Conservation (phyloP, 345 rosid genomes). For the Syzygium aqueum region DNA sequence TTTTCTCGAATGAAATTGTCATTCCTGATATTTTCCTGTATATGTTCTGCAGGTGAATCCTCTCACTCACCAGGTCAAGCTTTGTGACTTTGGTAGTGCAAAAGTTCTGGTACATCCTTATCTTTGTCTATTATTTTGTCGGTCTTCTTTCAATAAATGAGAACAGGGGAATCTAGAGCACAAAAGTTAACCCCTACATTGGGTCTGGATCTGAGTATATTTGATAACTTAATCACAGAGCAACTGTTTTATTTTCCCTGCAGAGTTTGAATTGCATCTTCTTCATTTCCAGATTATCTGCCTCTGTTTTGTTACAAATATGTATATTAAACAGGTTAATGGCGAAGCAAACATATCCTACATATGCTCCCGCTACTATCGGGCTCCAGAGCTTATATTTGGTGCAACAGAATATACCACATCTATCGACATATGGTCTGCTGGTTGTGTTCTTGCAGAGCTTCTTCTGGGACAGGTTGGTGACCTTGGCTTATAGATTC, state of each 20-base stretch:
- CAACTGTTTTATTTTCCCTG: not conserved
- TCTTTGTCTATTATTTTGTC: not conserved
- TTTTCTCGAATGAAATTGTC: not conserved
- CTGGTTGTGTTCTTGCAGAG: slow-evolving; percentile 90
- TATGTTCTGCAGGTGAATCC: slow-evolving; percentile 34
- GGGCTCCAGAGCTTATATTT: slow-evolving; percentile 85
- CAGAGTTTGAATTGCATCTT: not conserved
- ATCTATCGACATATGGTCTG: slow-evolving; percentile 87
- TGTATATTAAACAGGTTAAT: not conserved
- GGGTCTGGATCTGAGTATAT: not conserved
- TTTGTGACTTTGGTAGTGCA: slow-evolving; percentile 54
- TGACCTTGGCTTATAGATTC: not conserved
- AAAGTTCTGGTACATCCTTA: slow-evolving; percentile 37
- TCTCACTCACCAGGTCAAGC: slow-evolving; percentile 45
- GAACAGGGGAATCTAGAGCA: not conserved
- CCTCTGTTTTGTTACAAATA: not conserved
- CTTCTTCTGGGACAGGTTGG: slow-evolving; percentile 76
- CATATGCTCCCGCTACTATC: slow-evolving; percentile 81
- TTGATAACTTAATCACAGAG: not conserved
- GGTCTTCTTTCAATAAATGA: not conserved
- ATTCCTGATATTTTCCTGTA: not conserved
- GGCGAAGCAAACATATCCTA: slow-evolving; percentile 81
- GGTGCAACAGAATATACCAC: slow-evolving; percentile 78
- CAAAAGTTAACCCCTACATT: not conserved
- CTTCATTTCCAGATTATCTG: not conserved